Evolutionary conservation across 441 rosid genomes (phyloP), one percentile per base, ranked within the genome.

Genomic region (Breynia disticha): DNA sequence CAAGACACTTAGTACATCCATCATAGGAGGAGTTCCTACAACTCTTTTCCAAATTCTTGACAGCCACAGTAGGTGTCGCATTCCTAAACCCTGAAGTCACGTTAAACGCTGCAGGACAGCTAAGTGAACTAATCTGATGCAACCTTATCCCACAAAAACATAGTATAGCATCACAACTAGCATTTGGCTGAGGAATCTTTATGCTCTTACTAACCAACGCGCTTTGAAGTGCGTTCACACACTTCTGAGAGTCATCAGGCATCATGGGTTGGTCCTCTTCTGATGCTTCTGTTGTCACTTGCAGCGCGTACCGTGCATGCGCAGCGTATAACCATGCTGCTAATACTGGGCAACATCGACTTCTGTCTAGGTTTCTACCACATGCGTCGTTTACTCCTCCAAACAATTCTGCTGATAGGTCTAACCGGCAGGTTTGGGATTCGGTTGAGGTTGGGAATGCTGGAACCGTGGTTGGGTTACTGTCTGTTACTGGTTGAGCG

Each of bases 241-340:
- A 93, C 69, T 83, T 89, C 72, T 93, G 97, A 0, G 96, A 86
- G 75, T 93, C 99, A 58, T 86, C 90, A 0, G 99, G 99, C 78
- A 74, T 83, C 95, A 93, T 84, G 3, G 98, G 98, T n/a, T 73
- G 61, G 59, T 81, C 91, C 2, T 20, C 15, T 4, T 66, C 80
- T 4, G 79, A 52, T 16, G 81, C 56, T 7, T 73, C 61, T 13
- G 83, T 78, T 1, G 81, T 69, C 9, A 93, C 50, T 68, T 84
- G 79, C 3, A 93, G 90, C 52, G 98, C 97, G 12, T 80, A 77
- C 44, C 86, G 68, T 14, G 98, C 86, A 51, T 88, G 98, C 49
- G 98, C 97, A 2, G 98, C 97, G 57, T 79, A 93, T 50, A 93
- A 88, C 98, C 97, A 93, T 0, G 98, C 98, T 1, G 90, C 95